Evolutionary conservation across 768 basidiomycete species (phyloP).

Genomic region (Vishniacozyma victoriae): DNA sequence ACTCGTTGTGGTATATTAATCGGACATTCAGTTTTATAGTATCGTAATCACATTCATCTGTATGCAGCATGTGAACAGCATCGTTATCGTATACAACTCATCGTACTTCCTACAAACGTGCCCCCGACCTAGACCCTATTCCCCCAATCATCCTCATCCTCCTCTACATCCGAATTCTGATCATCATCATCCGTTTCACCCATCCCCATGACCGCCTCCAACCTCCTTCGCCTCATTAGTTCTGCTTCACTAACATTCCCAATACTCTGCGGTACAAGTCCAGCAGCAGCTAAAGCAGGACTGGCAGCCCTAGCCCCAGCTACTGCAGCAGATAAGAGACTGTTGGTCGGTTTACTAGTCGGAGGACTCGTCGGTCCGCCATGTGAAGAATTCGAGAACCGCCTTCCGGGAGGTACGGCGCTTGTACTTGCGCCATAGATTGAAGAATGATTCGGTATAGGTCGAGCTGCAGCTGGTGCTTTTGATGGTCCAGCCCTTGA

Average conservation of each 20-base stretch:
- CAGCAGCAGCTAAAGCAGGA: conserved; percentile 33
- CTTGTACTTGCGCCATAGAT: background rate
- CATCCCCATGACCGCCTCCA: conserved; percentile 51
- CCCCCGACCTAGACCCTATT: background rate
- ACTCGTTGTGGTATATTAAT: too few relatives aligned
- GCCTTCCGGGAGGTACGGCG: background rate
- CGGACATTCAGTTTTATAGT: too few relatives aligned
- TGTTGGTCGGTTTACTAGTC: conserved; percentile 13
- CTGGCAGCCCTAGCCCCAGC: conserved; percentile 60
- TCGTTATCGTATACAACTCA: too few relatives aligned
- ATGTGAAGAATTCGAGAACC: background rate
- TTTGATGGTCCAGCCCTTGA: conserved; percentile 2
- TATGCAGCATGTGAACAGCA: too few relatives aligned
- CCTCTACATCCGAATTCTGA: conserved; percentile 3
- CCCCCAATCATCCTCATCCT: background rate
- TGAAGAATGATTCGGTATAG: background rate
- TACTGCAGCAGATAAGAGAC: conserved; percentile 56
- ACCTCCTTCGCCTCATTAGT: conserved; percentile 53
- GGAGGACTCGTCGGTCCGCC: background rate
- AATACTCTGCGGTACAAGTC: conserved; percentile 27
- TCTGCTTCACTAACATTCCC: conserved; percentile 70
- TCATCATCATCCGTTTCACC: conserved; percentile 37
- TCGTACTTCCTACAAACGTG: background rate
- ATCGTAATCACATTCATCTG: too few relatives aligned
- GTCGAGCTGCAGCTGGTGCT: background rate